Base-by-base conservation (phyloP, 73 alveolate species). In the Uronychia binucleata region DNA sequence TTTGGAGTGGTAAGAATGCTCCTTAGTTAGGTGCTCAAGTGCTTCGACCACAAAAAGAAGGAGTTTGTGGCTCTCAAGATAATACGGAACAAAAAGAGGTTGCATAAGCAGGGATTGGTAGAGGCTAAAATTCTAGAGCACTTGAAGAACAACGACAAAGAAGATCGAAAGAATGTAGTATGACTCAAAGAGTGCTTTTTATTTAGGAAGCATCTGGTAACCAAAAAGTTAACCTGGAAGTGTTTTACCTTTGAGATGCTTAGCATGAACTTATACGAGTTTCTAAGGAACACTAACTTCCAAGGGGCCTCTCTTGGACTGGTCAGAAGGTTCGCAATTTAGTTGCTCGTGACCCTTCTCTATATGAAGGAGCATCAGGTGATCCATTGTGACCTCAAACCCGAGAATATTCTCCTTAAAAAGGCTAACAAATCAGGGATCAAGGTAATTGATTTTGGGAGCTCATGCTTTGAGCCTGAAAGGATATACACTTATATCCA, bases 371-470 rank as follows among this genome's bases (percentile, higher is more conserved):
- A 80, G 57, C 92, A 87, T 31, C 19, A 5, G 5, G 67, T 94
- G n/a, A 93, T 96, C 0, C 98, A 97, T 78, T 95, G 99, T 78
- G 99, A 98, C 77, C 82, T 94, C 74, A 96, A 96, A 67, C 99
- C 99, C 28, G 99, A 95, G 82, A 96, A 96, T 87, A 95, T 98
- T 34, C 91, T 98, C 8, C 78, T 89, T 14, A 83, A 87, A 31
- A 82, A 83, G 79, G 88, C 88, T 26, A 89, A 90, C 60, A 90
- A 90, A 77, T 79, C 92, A 28, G 95, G 95, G 28, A 90, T 90
- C 57, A 95, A 95, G 87, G 90, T 95, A 28, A 95, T 95, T 31
- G 99, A 95, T 79, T 95, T 93, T 83, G 99, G 99, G 25, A 90
- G 97, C 29, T 82, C 95, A 34, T 95, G 99, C 75, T 92, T 91